Percentiles rank a stretch among this genome's conserved stretches.
Conservation (phyloP, 768 basidiomycete species). For the Heimioporus sp. region DNA sequence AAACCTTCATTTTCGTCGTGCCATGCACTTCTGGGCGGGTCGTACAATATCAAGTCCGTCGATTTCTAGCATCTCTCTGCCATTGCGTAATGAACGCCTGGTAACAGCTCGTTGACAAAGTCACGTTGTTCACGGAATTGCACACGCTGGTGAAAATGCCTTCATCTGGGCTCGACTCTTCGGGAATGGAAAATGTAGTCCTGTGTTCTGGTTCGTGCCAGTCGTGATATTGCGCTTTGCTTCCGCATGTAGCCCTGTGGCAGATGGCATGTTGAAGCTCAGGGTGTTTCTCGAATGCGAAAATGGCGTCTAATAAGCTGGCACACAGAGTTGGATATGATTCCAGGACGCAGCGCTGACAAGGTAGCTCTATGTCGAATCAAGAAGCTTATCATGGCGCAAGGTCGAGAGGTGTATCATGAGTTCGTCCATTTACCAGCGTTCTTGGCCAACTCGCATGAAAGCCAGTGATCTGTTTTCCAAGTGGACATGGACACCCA, state of each 20-base stretch:
- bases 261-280: too few relatives aligned
- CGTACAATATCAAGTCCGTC: slow-evolving; percentile 63
- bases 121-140: slow-evolving; percentile 39
- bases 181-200: slow-evolving; percentile 2
- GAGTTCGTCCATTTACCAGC: too few relatives aligned
- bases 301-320: too few relatives aligned
- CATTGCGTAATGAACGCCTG: background rate
- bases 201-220: too few relatives aligned
- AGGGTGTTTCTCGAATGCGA: too few relatives aligned
- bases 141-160: slow-evolving; percentile 25
- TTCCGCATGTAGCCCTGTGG: too few relatives aligned
- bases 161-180: slow-evolving; percentile 11
- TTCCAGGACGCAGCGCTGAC: background rate
- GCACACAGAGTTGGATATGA: background rate
- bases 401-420: background rate
- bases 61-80: background rate
- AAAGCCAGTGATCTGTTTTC: too few relatives aligned
- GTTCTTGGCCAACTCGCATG: too few relatives aligned
- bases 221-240: too few relatives aligned
- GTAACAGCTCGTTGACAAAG: slow-evolving; percentile 44
- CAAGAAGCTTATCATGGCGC: background rate
- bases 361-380: background rate
- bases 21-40: slow-evolving; percentile 79
- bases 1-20: slow-evolving; percentile 73
- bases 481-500: too few relatives aligned